Evolutionary conservation across 495 filamentous ascomycete species (phyloP).

Genomic region (Barbatosphaeria neglecta): DNA sequence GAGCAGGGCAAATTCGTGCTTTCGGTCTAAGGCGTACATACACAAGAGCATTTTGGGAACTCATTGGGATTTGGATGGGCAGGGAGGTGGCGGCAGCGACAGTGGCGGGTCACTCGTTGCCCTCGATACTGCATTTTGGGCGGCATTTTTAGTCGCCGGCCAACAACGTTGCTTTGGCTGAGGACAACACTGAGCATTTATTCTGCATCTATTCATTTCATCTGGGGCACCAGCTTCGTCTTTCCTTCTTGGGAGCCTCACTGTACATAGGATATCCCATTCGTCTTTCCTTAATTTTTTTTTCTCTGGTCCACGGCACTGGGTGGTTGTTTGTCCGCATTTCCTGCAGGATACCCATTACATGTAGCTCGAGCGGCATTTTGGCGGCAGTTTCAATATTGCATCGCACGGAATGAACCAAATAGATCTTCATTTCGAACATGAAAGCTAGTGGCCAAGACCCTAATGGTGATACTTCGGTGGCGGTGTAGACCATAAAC

Average conservation of each 20-base stretch:
- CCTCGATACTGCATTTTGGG: too few relatives aligned
- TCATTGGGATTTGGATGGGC: too few relatives aligned
- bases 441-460: too few relatives aligned
- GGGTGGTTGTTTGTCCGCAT: constrained; percentile 19
- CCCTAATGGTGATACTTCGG: too few relatives aligned
- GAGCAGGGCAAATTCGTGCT: constrained; percentile 69
- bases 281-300: not conserved
- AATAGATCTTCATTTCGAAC: not conserved
- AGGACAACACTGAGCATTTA: not conserved
- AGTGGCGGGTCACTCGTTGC: too few relatives aligned
- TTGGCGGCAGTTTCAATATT: not conserved
- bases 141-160: too few relatives aligned
- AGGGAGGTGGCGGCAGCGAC: too few relatives aligned
- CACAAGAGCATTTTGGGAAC: not conserved
- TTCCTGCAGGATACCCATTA: constrained; percentile 3
- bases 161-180: too few relatives aligned
- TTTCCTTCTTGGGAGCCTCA: not conserved
- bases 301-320: not conserved
- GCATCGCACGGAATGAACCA: constrained; percentile 4
- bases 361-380: not conserved
- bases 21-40: constrained; percentile 50
- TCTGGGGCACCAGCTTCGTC: not conserved
- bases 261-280: not conserved
- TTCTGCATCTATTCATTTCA: not conserved
- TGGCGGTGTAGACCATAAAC: too few relatives aligned